Percentiles rank a stretch among this genome's conserved stretches.
These are phyloP conservation scores for Coemansia sp. DNA, from an alignment of 192 early-diverging fungal species.

Conservation along the genomic window DNA sequence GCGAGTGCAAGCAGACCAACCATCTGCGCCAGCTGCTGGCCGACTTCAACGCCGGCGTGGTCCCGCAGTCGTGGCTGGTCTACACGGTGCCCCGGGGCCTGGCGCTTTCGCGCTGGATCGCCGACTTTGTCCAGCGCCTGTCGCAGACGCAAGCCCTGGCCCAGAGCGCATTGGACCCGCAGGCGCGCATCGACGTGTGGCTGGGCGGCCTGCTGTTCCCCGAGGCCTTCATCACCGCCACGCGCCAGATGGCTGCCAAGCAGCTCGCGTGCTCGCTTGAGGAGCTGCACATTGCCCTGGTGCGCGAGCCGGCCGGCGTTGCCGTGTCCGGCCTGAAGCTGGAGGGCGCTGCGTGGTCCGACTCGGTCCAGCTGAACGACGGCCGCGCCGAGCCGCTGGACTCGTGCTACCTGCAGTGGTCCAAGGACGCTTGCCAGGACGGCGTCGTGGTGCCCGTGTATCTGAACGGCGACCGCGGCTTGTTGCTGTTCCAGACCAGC, in stretches of 20 bases:
- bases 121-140: conserved; percentile 68
- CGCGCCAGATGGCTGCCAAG: conserved; percentile 80
- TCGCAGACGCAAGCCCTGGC: conserved; percentile 58
- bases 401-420: conserved; percentile 40
- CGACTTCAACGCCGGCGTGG: conserved; percentile 63
- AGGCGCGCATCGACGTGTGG: conserved; percentile 56
- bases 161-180: conserved; percentile 7
- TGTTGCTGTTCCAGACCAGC: conserved; percentile 56
- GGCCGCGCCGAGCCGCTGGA: conserved; percentile 31
- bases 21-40: conserved; percentile 68
- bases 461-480: conserved; percentile 59
- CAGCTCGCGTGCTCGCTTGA: no score
- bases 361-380: conserved; percentile 35
- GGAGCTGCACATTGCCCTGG: neutral
- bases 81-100: conserved; percentile 47
- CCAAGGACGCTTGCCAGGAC: neutral
- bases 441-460: conserved; percentile 57
- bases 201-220: conserved; percentile 84
- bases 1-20: conserved; percentile 84
- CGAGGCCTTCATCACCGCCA: conserved; percentile 88
- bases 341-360: conserved; percentile 50
- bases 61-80: conserved; percentile 63
- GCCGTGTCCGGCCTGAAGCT: conserved; percentile 39
- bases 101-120: conserved; percentile 62
- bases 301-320: conserved; percentile 4